phyloP scores from a whole-genome alignment of 306 rosid species.

The Datisca glomerata region DNA sequence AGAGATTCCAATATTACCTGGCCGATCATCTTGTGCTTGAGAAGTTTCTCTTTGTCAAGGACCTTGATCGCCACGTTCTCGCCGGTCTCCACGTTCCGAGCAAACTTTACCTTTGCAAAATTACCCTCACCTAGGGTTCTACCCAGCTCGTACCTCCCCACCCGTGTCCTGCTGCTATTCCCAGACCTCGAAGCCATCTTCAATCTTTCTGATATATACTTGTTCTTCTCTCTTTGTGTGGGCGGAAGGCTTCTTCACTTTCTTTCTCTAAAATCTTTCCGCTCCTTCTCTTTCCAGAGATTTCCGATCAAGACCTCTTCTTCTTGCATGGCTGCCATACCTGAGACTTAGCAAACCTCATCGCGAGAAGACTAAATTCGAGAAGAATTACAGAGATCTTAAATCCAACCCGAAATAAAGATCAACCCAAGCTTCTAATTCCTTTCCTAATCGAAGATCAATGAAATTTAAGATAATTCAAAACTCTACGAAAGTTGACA shows the following conservation, averaged over 20 bases:
- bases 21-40: slow-evolving; percentile 87
- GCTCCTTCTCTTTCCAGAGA: neutral
- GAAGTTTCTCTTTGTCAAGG: slow-evolving; percentile 68
- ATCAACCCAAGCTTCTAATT: neutral
- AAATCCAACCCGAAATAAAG: neutral
- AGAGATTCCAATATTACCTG: slow-evolving; percentile 27
- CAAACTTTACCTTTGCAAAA: slow-evolving; percentile 87
- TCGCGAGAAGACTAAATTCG: slow-evolving; percentile 14
- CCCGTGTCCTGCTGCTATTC: slow-evolving; percentile 34
- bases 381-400: neutral
- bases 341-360: slow-evolving; percentile 63
- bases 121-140: slow-evolving; percentile 87
- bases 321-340: slow-evolving; percentile 97
- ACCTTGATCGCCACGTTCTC: slow-evolving; percentile 77
- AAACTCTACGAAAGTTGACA: neutral
- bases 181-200: slow-evolving; percentile 34
- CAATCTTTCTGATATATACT: too few relatives aligned
- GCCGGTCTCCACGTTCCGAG: slow-evolving; percentile 37
- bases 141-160: slow-evolving; percentile 75
- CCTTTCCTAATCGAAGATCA: neutral
- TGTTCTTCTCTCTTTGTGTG: too few relatives aligned
- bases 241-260: neutral
- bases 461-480: neutral
- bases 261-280: neutral
- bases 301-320: slow-evolving; percentile 45